Percentiles rank a stretch among this genome's conserved stretches.
phyloP scores from a whole-genome alignment of 495 filamentous ascomycete species.

The Daldinia concentrica region DNA sequence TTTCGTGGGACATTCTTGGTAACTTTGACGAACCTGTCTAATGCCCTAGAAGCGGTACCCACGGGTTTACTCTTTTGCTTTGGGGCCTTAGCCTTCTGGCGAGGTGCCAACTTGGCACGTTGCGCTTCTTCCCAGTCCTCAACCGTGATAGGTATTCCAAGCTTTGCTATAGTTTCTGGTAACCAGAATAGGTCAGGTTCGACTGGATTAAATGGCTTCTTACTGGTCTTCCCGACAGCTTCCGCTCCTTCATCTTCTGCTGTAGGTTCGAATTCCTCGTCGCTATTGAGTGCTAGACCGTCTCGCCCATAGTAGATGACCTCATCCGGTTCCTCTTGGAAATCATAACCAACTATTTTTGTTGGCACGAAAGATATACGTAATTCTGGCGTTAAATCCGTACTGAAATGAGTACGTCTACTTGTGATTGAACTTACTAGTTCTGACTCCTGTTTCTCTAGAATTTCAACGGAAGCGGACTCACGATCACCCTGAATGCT shows the following conservation, averaged over 20 bases:
- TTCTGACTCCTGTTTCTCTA: slow-evolving; percentile 55
- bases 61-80: slow-evolving; percentile 42
- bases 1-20: slow-evolving; percentile 45
- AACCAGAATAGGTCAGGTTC: slow-evolving; percentile 80
- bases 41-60: slow-evolving; percentile 41
- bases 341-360: slow-evolving; percentile 79
- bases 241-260: slow-evolving; percentile 56
- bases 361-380: slow-evolving; percentile 79
- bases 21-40: slow-evolving; percentile 53
- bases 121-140: slow-evolving; percentile 77
- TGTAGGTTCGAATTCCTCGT: slow-evolving; percentile 64
- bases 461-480: slow-evolving; percentile 51
- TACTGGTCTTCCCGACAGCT: slow-evolving; percentile 44
- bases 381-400: slow-evolving; percentile 78
- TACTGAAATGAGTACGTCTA: slow-evolving; percentile 72
- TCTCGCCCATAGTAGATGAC: slow-evolving; percentile 57
- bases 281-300: slow-evolving; percentile 61
- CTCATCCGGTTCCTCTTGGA: slow-evolving; percentile 73
- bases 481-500: slow-evolving; percentile 34
- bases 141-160: slow-evolving; percentile 76
- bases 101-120: slow-evolving; percentile 55
- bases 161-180: slow-evolving; percentile 72
- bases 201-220: slow-evolving; percentile 70
- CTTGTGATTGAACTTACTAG: slow-evolving; percentile 71
- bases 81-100: slow-evolving; percentile 42